Percentiles rank a stretch among this genome's conserved stretches.
Conservation (phyloP, 164 flowering plant genomes). For the Akebia trifoliata region DNA sequence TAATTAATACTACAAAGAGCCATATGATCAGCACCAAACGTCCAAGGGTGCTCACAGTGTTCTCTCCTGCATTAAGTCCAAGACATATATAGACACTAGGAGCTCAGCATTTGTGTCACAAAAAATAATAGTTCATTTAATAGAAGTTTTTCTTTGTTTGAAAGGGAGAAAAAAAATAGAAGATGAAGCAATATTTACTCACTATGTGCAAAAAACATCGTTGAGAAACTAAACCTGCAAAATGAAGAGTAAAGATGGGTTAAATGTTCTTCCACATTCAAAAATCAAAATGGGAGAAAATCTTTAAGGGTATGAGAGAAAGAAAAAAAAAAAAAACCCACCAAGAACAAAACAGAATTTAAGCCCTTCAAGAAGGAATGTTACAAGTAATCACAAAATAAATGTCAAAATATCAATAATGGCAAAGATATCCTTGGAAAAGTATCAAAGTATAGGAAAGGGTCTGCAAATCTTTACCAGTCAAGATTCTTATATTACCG, state of each 20-base stretch:
- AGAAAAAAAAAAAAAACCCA: too few relatives aligned
- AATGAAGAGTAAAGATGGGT: conserved; percentile 5
- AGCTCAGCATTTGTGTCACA: conserved; percentile 1
- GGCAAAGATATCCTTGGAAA: too few relatives aligned
- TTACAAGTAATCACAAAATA: not conserved
- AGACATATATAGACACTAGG: not conserved
- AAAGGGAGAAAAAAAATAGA: too few relatives aligned
- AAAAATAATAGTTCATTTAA: not conserved
- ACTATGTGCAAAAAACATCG: conserved; percentile 95
- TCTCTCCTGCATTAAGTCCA: conserved; percentile 56
- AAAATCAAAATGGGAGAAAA: not conserved
- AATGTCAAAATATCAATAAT: not conserved
- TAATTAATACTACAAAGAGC: conserved; percentile 87
- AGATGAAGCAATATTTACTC: conserved; percentile 22
- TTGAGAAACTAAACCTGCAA: conserved; percentile 97
- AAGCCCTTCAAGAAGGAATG: not conserved
- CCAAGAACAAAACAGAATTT: not conserved
- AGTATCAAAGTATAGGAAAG: too few relatives aligned
- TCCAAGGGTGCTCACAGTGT: conserved; percentile 79
- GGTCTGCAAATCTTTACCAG: too few relatives aligned
- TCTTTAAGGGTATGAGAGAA: not conserved
- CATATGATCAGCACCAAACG: conserved; percentile 76
- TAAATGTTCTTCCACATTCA: not conserved
- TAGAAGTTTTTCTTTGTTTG: not conserved
- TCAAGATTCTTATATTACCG: too few relatives aligned